These are phyloP conservation scores for Galerina marginata DNA, from an alignment of 768 basidiomycete genomes.

Conservation along the genomic window DNA sequence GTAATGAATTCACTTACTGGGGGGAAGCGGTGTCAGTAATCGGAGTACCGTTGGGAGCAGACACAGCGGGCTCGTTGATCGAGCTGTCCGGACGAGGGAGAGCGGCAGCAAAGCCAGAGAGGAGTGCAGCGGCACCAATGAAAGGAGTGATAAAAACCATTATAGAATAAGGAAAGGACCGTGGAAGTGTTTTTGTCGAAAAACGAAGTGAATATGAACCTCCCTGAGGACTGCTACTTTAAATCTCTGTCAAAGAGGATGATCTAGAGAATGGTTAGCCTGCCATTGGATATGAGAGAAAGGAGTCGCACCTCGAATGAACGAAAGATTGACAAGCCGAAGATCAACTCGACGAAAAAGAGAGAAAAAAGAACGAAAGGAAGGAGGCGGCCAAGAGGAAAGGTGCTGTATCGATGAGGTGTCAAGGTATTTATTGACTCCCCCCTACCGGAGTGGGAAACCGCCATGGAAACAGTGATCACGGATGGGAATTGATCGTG, in stretches of 20 bases:
- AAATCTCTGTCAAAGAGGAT: constrained; percentile 75
- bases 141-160: constrained; percentile 68
- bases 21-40: constrained; percentile 46
- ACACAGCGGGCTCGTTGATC: constrained; percentile 44
- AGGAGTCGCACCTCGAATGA: constrained; percentile 50
- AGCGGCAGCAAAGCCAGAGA: constrained; percentile 57
- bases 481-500: constrained; percentile 26
- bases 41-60: constrained; percentile 51
- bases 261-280: constrained; percentile 44
- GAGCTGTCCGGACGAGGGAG: constrained; percentile 50
- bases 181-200: constrained; percentile 47
- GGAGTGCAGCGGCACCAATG: constrained; percentile 57
- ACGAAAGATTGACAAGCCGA: constrained; percentile 63
- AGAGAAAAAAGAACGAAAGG: constrained; percentile 46
- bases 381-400: constrained; percentile 43
- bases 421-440: constrained; percentile 28
- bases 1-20: constrained; percentile 35
- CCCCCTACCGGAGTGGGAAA: constrained; percentile 19
- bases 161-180: constrained; percentile 48
- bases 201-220: constrained; percentile 49
- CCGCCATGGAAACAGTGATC: constrained; percentile 43
- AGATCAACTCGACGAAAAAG: constrained; percentile 67
- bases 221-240: constrained; percentile 62
- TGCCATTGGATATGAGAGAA: constrained; percentile 4
- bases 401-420: constrained; percentile 25